Conservation (phyloP, 768 basidiomycete genomes). For the Collybiopsis confluens region DNA sequence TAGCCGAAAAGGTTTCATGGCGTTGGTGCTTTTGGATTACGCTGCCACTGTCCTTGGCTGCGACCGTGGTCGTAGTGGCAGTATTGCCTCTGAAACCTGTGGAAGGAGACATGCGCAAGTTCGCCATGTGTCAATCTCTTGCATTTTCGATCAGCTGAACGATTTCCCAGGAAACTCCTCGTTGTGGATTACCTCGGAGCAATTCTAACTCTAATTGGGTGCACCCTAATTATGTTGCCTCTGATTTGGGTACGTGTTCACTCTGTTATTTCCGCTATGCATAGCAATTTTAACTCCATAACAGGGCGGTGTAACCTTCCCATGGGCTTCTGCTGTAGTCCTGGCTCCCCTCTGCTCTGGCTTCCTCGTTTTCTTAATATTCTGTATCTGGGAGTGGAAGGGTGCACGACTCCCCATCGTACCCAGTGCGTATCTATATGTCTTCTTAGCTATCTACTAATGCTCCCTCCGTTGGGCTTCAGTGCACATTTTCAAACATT, state of each 20-base stretch:
- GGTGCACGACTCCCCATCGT: conserved; percentile 67
- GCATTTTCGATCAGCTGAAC: background rate
- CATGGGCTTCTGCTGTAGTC: conserved; percentile 67
- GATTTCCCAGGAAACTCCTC: conserved; percentile 47
- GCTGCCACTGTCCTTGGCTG: conserved; percentile 51
- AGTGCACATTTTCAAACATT: conserved; percentile 72
- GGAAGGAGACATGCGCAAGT: conserved; percentile 53
- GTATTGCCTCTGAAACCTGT: conserved; percentile 70
- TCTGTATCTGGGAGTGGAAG: conserved; percentile 73
- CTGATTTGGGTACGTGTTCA: conserved; percentile 58
- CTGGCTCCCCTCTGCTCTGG: conserved; percentile 57
- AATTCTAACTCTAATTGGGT: conserved; percentile 52
- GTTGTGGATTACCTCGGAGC: conserved; percentile 64
- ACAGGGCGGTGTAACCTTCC: conserved; percentile 68
- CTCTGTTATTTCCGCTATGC: background rate
- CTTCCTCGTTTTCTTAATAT: conserved; percentile 46
- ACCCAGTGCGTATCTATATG: conserved; percentile 43
- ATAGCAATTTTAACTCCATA: background rate
- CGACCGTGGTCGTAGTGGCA: conserved; percentile 54
- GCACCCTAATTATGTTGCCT: conserved; percentile 61
- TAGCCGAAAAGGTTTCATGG: conserved; percentile 63
- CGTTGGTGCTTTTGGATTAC: conserved; percentile 79
- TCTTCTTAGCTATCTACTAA: background rate
- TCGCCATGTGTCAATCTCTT: background rate
- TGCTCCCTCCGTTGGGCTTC: background rate